Evolutionary conservation across 495 filamentous ascomycete species (phyloP), one percentile per base, ranked within the genome.

Genomic region (Terfezia boudieri): DNA sequence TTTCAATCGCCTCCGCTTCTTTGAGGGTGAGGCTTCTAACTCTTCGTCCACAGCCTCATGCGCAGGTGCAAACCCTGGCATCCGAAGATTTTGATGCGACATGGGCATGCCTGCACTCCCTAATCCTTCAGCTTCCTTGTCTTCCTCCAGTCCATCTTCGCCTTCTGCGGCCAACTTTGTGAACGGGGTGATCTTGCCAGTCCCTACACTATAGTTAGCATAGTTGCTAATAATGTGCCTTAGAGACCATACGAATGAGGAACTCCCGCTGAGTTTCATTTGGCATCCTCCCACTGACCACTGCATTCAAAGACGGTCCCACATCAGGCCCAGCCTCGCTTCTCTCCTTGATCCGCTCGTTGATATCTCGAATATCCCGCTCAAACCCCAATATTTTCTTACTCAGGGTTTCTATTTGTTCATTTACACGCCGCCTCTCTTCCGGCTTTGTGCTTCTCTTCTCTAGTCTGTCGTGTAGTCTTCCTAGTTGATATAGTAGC

Each of bases 151-250:
- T 22, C 76, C 73, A 23, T 69, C 71, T 32, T 73, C 71, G 50
- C 76, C 68, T 57, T 82, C 78, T 57, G 76, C 72, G 4, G 49
- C 11, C 26, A 22, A 12, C 52, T 78, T 80, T 2, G 87, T 81
- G 56, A 98, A 96, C 0, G 90, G 90, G 0, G 90, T 98, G 60
- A 98, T 98, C 67, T 96, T 94, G 53, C 90, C 90, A 0, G 89
- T 98, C 7, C 61, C 61, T 64, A 50, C 5, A 53, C 9, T 52
- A 9, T 22, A 26, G 37, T 54, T 22, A 55, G 38, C 26, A 32
- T 26, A 50, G 6, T 22, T 36, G 41, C 23, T 14, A 46, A 35
- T 32, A 20, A 20, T 8, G 12, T 37, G 16, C 17, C 4, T 22
- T 20, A 50, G n/a, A 20, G 41, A 46, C 41, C 61, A 9, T 23